Evolutionary conservation across 306 rosid genomes (phyloP).

Genomic region (Boehmeria nivea): DNA sequence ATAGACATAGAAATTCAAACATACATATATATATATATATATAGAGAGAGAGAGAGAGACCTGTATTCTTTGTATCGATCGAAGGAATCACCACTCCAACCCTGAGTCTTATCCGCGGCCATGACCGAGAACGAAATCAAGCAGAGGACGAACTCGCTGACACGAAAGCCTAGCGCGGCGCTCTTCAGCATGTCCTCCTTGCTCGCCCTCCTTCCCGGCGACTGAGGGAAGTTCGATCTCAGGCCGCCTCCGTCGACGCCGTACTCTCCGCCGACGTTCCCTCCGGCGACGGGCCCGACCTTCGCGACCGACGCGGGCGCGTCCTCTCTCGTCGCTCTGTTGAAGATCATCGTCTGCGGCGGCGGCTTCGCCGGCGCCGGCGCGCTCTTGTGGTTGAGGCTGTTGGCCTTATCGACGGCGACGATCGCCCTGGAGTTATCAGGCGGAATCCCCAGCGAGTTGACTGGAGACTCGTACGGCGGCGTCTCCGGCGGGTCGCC

Average conservation of each 20-base stretch:
- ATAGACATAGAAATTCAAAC: not conserved
- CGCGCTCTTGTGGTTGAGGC: conserved; percentile 25
- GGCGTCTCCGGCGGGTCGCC: conserved; percentile 59
- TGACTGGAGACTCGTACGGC: conserved; percentile 54
- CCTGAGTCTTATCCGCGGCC: conserved; percentile 96
- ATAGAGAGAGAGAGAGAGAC: conserved; percentile 24
- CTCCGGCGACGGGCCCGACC: conserved; percentile 33
- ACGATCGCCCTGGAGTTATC: conserved; percentile 64
- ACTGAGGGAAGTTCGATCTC: conserved; percentile 24
- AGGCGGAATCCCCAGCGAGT: conserved; percentile 33
- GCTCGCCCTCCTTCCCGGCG: conserved; percentile 22
- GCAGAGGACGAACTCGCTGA: conserved; percentile 68
- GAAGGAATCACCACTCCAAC: conserved; percentile 98
- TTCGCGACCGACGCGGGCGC: conserved; percentile 33
- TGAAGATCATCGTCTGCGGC: conserved; percentile 26
- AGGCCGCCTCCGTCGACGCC: conserved; percentile 28
- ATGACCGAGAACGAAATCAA: conserved; percentile 88
- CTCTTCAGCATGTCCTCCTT: conserved; percentile 35
- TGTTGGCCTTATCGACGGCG: conserved; percentile 32
- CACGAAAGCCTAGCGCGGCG: conserved; percentile 81
- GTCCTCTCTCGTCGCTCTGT: conserved; percentile 42
- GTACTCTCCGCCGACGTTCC: not conserved
- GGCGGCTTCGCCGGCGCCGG: conserved; percentile 21
- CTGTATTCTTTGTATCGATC: conserved; percentile 97
- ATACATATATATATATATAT: not conserved